These are phyloP conservation scores for Fusarium tupiense DNA, from an alignment of 2,329 filamentous ascomycete genomes.

Conservation along the genomic window DNA sequence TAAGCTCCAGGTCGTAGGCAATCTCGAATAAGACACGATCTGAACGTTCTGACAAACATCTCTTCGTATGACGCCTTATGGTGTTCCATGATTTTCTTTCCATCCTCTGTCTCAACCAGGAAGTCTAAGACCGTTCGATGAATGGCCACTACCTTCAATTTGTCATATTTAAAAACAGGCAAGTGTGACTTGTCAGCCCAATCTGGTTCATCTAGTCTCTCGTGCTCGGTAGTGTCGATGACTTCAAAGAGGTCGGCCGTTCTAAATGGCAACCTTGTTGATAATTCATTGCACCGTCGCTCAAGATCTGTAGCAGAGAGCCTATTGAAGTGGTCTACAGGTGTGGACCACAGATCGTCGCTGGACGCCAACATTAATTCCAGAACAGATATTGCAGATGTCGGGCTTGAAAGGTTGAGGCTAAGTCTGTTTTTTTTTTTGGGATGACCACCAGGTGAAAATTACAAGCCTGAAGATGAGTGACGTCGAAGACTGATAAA, in stretches of 20 bases:
- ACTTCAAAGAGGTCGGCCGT: not conserved
- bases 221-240: too few species aligned
- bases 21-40: accelerated
- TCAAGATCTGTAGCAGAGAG: accelerated
- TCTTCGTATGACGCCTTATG: not conserved
- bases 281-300: not conserved
- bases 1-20: too few species aligned
- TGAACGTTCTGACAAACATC: accelerated
- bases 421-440: too few species aligned
- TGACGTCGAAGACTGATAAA: accelerated
- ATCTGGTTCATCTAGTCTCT: too few species aligned
- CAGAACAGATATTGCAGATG: not conserved
- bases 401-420: too few species aligned
- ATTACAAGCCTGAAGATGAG: not conserved
- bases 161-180: accelerated
- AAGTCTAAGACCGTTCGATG: not conserved
- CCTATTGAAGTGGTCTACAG: accelerated
- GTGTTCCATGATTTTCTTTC: accelerated
- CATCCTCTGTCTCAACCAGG: not conserved
- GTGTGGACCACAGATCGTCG: accelerated
- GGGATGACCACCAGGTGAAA: accelerated
- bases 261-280: accelerated
- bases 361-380: not conserved
- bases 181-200: not conserved
- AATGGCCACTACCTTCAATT: accelerated